Base-by-base conservation (phyloP, 306 rosid genomes). In the Nissolia schottii region DNA sequence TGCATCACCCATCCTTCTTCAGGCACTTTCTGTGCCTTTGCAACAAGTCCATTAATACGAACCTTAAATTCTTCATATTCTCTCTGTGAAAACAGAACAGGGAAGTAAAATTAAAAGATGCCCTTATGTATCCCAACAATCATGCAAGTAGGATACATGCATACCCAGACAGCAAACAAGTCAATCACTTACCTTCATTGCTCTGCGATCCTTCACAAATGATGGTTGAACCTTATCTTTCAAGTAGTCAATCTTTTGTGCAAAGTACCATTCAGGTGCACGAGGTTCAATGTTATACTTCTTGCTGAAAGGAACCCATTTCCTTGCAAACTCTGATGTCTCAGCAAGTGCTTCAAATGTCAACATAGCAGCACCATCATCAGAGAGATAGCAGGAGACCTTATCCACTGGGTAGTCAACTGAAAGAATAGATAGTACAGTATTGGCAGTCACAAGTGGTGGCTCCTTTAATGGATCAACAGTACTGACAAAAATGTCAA, bases 1-100 rank as follows among this genome's bases (percentile, higher is more conserved):
- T 94, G 97, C 97, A 94, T 91, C 67, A 83, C 86, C 98, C 98
- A 94, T 40, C 98, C 98, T 77, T 91, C 98, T 81, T 94, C 97
- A 0, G 98, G 97, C 79, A 91, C 28, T 73, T 91, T 91, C 10
- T 72, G 79, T 6, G 97, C 98, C 87, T 94, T 94, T 2, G 94
- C 85, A 71, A 94, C 98, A 65, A 91, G 86, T 35, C 83, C 91
- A 62, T 94, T 94, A 43, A 94, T 14, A 59, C 97, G 98, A 75
- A 94, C 76, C 79, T 94, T 94, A 70, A 94, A 94, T 73, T 94
- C 98, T 76, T 94, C 98, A 4, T 94, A 94, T 78, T 94, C 98
- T 86, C 98, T 89, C 98, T 93, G 83, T 34, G 14, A 61, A 53
- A 53, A 49, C 51, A 50, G 32, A 66, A 79, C 18, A 74, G 41